Evolutionary conservation across 805 yeast species (phyloP).

Genomic region (Suhomyces canberraensis): DNA sequence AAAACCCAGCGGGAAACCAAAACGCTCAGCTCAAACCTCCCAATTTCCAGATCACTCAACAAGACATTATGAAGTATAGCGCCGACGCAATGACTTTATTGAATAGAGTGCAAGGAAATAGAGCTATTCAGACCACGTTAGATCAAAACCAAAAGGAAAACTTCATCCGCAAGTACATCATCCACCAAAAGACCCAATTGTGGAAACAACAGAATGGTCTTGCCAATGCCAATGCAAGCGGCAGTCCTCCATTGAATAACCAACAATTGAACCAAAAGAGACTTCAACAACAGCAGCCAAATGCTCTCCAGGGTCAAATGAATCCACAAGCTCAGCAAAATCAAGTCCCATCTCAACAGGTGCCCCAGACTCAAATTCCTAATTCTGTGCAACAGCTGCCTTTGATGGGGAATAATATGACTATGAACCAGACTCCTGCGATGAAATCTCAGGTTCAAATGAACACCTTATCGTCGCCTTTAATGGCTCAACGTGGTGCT

Average conservation of each 20-base stretch:
- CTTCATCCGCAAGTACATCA: conserved; percentile 36
- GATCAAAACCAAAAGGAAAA: conserved; percentile 37
- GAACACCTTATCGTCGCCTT: conserved; percentile 17
- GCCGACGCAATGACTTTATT: conserved; percentile 40
- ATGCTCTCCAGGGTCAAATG: conserved; percentile 3
- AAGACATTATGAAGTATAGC: conserved; percentile 37
- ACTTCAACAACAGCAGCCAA: conserved; percentile 7
- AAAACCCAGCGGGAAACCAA: conserved; percentile 9
- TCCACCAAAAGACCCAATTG: conserved; percentile 34
- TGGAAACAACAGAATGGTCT: conserved; percentile 27
- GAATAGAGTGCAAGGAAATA: conserved; percentile 32
- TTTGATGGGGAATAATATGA: conserved; percentile 16
- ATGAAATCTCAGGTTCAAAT: conserved; percentile 15
- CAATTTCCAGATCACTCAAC: conserved; percentile 31
- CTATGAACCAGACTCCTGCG: conserved; percentile 9
- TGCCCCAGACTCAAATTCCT: conserved; percentile 1
- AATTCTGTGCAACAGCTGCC: conserved; percentile 13
- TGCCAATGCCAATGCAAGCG: conserved; percentile 2
- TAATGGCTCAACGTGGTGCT: conserved; percentile 15
- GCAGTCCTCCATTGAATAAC: conserved; percentile 3
- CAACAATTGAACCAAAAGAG: conserved; percentile 5
- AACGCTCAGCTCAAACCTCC: conserved; percentile 22
- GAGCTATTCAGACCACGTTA: conserved; percentile 31
- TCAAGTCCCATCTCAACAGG: conserved; percentile 2
- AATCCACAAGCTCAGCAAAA: conserved; percentile 3